A percentile compares a stretch with the other conserved stretches of the same genome.
Evolutionary conservation across 306 rosid genomes (phyloP).

Genomic region (Arachis hypogaea): DNA sequence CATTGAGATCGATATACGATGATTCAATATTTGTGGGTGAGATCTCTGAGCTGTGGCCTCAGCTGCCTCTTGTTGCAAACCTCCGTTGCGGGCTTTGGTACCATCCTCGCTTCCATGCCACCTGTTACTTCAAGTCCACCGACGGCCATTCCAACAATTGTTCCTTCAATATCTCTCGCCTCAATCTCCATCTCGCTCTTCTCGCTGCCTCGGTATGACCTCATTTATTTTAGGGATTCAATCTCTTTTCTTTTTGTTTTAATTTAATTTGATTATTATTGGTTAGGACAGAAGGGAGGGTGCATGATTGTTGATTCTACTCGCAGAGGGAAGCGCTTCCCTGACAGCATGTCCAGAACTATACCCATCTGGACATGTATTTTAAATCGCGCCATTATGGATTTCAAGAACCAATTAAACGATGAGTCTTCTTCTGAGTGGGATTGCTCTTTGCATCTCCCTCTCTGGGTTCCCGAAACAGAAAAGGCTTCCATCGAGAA

Average conservation of each 20-base stretch:
- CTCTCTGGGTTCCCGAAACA: conserved; percentile 79
- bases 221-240: neutral
- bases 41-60: conserved; percentile 81
- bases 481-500: conserved; percentile 77
- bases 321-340: conserved; percentile 85
- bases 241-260: too few relatives aligned
- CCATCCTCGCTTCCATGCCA: conserved; percentile 60
- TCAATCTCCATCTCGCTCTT: conserved; percentile 81
- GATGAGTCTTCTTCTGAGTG: conserved; percentile 45
- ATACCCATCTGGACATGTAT: conserved; percentile 94
- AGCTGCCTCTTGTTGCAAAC: conserved; percentile 87
- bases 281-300: conserved; percentile 87
- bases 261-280: neutral
- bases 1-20: conserved; percentile 75
- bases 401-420: conserved; percentile 34
- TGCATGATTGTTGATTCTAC: conserved; percentile 91
- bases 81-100: conserved; percentile 97
- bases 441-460: conserved; percentile 95
- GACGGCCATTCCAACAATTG: conserved; percentile 93
- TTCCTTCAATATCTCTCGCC: conserved; percentile 86
- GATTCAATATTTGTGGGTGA: conserved; percentile 81
- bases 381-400: conserved; percentile 68
- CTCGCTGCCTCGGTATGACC: conserved; percentile 60
- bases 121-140: conserved; percentile 96
- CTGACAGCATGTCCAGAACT: conserved; percentile 97